These are phyloP conservation scores for Podaxis mareebaensis DNA, from an alignment of 768 basidiomycete species.

Conservation along the genomic window DNA sequence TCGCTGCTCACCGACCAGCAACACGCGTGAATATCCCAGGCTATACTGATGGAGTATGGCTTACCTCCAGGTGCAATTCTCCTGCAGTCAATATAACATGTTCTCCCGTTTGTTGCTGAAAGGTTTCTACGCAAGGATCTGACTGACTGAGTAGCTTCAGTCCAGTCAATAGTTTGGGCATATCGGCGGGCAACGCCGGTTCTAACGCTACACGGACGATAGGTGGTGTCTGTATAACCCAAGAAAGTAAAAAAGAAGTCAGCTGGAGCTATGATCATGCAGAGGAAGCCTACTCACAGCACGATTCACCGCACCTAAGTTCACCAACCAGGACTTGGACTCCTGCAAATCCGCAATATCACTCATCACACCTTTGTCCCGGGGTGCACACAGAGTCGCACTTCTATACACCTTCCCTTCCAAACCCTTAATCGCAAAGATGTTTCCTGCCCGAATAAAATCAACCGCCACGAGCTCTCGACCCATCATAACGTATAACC, in stretches of 20 bases:
- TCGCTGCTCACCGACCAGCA: conserved; percentile 51
- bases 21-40: not conserved
- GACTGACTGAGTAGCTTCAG: conserved; percentile 89
- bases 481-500: conserved; percentile 97
- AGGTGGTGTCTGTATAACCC: conserved; percentile 61
- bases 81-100: conserved; percentile 96
- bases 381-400: conserved; percentile 83
- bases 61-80: conserved; percentile 91
- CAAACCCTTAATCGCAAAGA: conserved; percentile 89
- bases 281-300: conserved; percentile 45
- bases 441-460: conserved; percentile 86
- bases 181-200: conserved; percentile 77
- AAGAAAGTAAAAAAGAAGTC: not conserved
- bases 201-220: conserved; percentile 97
- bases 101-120: conserved; percentile 96
- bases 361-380: conserved; percentile 38
- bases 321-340: conserved; percentile 62
- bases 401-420: conserved; percentile 89
- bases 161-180: conserved; percentile 86
- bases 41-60: conserved; percentile 16
- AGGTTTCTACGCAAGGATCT: conserved; percentile 96
- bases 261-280: not conserved
- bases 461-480: conserved; percentile 85
- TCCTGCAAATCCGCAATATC: conserved; percentile 31
- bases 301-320: conserved; percentile 72